Evolutionary conservation across 2,329 filamentous ascomycete species (phyloP), one percentile per base, ranked within the genome.

Genomic region (Sclerotinia glacialis): DNA sequence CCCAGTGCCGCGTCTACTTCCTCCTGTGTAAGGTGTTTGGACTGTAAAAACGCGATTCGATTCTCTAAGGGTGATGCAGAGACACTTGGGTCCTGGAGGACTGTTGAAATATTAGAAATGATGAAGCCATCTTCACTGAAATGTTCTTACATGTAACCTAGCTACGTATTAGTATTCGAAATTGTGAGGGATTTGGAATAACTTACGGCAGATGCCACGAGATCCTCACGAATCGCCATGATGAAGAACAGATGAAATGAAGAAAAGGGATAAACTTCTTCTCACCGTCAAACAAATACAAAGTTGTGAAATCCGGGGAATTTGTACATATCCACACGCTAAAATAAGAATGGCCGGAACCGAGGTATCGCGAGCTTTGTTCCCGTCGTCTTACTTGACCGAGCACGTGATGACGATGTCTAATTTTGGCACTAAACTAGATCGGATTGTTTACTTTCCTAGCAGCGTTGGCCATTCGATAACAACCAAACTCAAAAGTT

Each of bases 21-120:
- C 79, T 98, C 94, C 78, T 95, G 91, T 0, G 94, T 98, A 65
- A 99, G 85, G 78, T 99, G 98, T 80, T 99, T 99, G 9, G 93
- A 96, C 78, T 93, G 91, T 26, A 99, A 84, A 74, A 99, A 99
- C 11, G 93, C 90, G 68, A 98, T 86, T 71, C 92, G 89, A 79
- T 95, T 97, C 76, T 98, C 95, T 69, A 97, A 81, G n/a, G 95
- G 90, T 6, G 95, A 94, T 12, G 88, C 87, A 47, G 92, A 87
- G 72, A 99, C 94, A 62, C 89, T 96, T 14, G 95, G 93, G 78
- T 99, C 95, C 80, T 96, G 92, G 68, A 99, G 87, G 79, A 99
- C 92, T 94, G 75, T 61, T 67, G 34, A 65, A 40, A 59, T 52
- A 53, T 74, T 59, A 73, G 70, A 69, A 70, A 49, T 50, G 34